Percentiles rank a stretch among this genome's conserved stretches.
phyloP scores from a whole-genome alignment of 352 stramenopile genomes.

The Phytophthora pseudosyringae region DNA sequence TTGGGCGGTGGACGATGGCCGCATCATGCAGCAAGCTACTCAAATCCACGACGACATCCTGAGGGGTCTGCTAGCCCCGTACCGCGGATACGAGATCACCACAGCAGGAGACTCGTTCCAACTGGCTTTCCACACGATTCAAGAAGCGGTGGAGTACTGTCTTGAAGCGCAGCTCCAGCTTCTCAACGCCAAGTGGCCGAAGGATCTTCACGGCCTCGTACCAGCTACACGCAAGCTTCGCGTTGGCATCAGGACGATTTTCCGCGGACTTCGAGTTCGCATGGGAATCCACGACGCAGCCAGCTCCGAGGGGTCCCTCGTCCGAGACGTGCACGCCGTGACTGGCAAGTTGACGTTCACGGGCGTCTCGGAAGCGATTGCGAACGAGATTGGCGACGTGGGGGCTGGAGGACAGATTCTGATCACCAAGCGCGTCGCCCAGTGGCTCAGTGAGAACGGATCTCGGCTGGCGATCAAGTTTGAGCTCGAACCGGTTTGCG shows the following conservation, averaged over 20 bases:
- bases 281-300: constrained; percentile 57
- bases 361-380: constrained; percentile 54
- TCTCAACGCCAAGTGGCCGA: constrained; percentile 59
- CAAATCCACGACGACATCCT: constrained; percentile 53
- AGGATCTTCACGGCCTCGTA: constrained; percentile 46
- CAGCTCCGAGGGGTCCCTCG: constrained; percentile 35
- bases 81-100: constrained; percentile 75
- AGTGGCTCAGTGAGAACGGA: constrained; percentile 39
- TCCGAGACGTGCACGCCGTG: constrained; percentile 47
- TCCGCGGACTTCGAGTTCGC: constrained; percentile 50
- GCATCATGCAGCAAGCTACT: constrained; percentile 44
- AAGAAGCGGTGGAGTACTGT: constrained; percentile 59
- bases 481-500: constrained; percentile 32
- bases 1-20: constrained; percentile 42
- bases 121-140: constrained; percentile 62
- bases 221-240: constrained; percentile 46
- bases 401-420: constrained; percentile 61
- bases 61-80: constrained; percentile 28
- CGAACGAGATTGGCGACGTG: constrained; percentile 55
- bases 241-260: constrained; percentile 34
- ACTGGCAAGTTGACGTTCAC: constrained; percentile 53
- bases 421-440: constrained; percentile 47
- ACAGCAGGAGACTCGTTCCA: constrained; percentile 71
- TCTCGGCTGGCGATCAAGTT: constrained; percentile 29
- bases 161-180: constrained; percentile 52